Evolutionary conservation across 1,284 basidiomycete genomes (phyloP), one percentile per base, ranked within the genome.

Genomic region (Rhodotorula sp.): DNA sequence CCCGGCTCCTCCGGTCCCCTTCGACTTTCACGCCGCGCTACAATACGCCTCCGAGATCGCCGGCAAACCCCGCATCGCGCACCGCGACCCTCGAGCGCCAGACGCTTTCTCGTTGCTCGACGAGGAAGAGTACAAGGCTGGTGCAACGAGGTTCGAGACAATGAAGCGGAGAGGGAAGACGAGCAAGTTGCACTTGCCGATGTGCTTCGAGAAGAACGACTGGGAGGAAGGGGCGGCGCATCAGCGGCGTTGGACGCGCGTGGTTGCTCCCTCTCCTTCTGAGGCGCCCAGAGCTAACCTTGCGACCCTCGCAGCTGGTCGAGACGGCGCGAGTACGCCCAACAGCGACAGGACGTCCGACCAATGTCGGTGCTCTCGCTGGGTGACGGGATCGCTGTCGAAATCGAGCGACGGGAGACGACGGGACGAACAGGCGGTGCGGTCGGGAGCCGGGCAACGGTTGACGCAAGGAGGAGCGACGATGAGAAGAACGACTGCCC

Each of bases 141-240:
- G 59, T 1, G 32, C 44, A n/a, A 24, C 2, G 7, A n/a, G 36
- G 4, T 34, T 67, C 13, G 46, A 53, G 1, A 32, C 54, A 17
- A 61, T 61, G 39, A 19, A 55, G 22, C n/a, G 11, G 34, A 56
- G 44, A 9, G 59, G 62, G 46, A 22, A n/a, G 29, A 29, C 34
- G 32, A 59, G 63, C 36, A 24, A 58, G 49, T 11, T 66, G 9
- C 34, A 34, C 1, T 39, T 69, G 52, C 68, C 68, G 19, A 69
- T 69, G 68, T 65, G 63, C 36, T 62, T 59, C 49, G 68, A 69
- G 55, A 54, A 55, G 60, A n/a, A 69, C n/a, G 68, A 69, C 39
- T 69, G 68, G 68, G 63, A 65, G 27, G 55, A 62, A 36, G 59
- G 56, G 6, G 49, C 36, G 0, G 61, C 46, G 1, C 1, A 54